Conservation (phyloP, 306 rosid species). For the Begonia fuchsioides region DNA sequence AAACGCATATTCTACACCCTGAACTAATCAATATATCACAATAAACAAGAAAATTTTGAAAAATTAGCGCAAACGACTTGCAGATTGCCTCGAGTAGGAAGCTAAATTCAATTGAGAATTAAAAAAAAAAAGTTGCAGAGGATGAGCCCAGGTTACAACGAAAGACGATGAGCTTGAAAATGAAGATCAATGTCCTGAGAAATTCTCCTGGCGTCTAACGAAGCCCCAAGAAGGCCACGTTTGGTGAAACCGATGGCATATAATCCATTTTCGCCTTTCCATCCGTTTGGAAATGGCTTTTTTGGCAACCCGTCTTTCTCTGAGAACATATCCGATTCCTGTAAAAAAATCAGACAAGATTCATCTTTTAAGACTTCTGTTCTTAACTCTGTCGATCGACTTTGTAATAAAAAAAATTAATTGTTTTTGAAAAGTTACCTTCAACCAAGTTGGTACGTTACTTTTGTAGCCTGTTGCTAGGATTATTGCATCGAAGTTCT, state of each 20-base stretch:
- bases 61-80: neutral
- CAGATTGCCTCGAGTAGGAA: no score
- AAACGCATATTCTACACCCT: no score
- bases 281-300: conserved; percentile 12
- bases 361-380: no score
- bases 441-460: conserved; percentile 16
- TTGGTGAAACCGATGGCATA: conserved; percentile 15
- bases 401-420: neutral
- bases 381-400: no score
- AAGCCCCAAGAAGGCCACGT: conserved; percentile 10
- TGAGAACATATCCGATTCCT: conserved; percentile 5
- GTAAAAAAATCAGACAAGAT: neutral
- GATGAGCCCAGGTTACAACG: no score
- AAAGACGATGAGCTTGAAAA: neutral
- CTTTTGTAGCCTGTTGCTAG: conserved; percentile 16
- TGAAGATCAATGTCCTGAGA: conserved; percentile 9
- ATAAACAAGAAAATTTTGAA: neutral
- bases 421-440: conserved; percentile 7
- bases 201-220: conserved; percentile 9
- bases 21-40: neutral
- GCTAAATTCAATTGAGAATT: no score
- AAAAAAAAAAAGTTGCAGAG: no score
- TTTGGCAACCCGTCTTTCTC: conserved; percentile 13
- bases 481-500: conserved; percentile 9
- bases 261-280: conserved; percentile 12